phyloP scores from a whole-genome alignment of 208 protist species.

The Endotrypanum monterogeii region DNA sequence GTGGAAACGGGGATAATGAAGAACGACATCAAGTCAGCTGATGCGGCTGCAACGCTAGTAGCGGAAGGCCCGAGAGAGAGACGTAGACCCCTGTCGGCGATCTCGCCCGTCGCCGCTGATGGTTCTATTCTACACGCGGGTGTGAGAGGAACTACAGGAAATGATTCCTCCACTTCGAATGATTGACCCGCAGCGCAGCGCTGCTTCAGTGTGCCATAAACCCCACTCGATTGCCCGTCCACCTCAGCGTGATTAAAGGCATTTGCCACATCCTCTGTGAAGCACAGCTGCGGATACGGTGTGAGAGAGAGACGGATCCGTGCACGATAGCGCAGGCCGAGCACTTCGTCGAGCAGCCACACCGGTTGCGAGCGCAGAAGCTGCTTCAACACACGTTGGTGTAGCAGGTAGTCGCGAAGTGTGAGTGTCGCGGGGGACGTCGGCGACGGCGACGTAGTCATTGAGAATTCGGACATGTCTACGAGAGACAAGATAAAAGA shows the following conservation, averaged over 20 bases:
- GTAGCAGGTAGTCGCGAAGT: conserved; percentile 33
- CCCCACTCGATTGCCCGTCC: no score
- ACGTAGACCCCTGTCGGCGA: neutral
- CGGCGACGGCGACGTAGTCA: neutral
- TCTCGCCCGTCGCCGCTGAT: neutral
- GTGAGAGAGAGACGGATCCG: conserved; percentile 20
- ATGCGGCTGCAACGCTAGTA: neutral
- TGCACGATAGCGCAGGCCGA: conserved; percentile 30
- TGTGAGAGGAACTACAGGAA: conserved; percentile 9
- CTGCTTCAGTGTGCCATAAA: neutral
- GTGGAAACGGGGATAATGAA: conserved; percentile 1
- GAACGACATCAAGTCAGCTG: neutral
- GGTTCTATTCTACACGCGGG: conserved; percentile 13
- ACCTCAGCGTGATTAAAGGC: neutral
- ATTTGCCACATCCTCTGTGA: conserved; percentile 12
- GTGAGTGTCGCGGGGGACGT: neutral
- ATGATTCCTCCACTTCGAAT: neutral
- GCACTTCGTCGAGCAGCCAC: conserved; percentile 26
- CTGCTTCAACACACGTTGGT: conserved; percentile 18
- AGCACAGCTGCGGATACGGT: conserved; percentile 9
- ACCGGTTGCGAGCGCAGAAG: conserved; percentile 27
- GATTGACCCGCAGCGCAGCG: neutral
- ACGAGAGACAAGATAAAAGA: neutral
- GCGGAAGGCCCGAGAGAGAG: neutral
- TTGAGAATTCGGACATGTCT: conserved; percentile 5